Evolutionary conservation across 768 basidiomycete species (phyloP).

Genomic region (Mrakia gelida): DNA sequence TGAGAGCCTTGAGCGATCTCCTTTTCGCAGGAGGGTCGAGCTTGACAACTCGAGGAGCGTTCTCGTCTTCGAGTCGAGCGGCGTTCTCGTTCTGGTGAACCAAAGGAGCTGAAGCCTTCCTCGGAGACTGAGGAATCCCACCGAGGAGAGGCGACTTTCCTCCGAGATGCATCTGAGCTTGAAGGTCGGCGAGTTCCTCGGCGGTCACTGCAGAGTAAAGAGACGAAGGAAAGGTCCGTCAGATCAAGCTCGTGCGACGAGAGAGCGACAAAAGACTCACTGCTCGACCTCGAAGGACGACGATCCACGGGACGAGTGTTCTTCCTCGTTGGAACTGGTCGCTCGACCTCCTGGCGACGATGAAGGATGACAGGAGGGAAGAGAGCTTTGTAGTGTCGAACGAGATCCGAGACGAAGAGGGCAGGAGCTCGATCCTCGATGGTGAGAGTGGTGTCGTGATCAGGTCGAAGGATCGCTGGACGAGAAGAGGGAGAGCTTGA

Average conservation of each 20-base stretch:
- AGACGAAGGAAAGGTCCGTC: too few relatives aligned
- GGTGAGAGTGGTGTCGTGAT: slow-evolving; percentile 23
- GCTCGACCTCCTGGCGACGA: slow-evolving; percentile 25
- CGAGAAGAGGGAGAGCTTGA: neutral
- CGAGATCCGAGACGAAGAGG: slow-evolving; percentile 25
- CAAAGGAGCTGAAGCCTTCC: neutral
- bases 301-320: slow-evolving; percentile 26
- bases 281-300: slow-evolving; percentile 8
- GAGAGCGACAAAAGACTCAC: neutral
- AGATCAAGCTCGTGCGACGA: neutral
- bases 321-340: slow-evolving; percentile 3
- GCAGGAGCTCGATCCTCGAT: slow-evolving; percentile 31
- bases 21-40: slow-evolving; percentile 10
- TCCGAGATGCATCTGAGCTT: slow-evolving; percentile 25
- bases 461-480: slow-evolving; percentile 31
- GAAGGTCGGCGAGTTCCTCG: slow-evolving; percentile 20
- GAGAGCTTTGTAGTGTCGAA: slow-evolving; percentile 1
- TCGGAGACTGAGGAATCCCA: neutral
- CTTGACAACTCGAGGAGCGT: slow-evolving; percentile 13
- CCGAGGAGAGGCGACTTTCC: neutral
- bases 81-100: slow-evolving; percentile 22
- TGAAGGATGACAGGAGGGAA: slow-evolving; percentile 26
- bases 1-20: slow-evolving; percentile 11
- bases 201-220: slow-evolving; percentile 11
- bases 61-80: slow-evolving; percentile 19